These are phyloP conservation scores for Diaporthe longicolla DNA, from an alignment of 2,329 filamentous ascomycete genomes.

Conservation along the genomic window DNA sequence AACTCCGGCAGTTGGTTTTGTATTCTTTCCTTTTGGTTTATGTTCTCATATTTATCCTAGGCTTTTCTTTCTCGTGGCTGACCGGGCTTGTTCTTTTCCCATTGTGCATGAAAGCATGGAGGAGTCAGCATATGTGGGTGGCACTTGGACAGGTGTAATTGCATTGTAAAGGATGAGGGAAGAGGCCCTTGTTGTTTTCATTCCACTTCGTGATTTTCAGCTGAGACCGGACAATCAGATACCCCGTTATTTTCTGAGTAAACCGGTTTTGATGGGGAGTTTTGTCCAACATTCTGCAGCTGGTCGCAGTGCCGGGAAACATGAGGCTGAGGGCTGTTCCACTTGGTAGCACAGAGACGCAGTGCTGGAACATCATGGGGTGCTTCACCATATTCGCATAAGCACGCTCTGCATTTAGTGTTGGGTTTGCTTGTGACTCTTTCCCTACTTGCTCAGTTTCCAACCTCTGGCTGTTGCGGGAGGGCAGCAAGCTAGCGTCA, in stretches of 20 bases:
- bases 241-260: slow-evolving; percentile 30
- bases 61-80: background rate
- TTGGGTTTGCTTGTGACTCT: background rate
- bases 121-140: slow-evolving; percentile 21
- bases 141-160: background rate
- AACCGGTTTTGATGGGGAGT: slow-evolving; percentile 8
- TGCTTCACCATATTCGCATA: slow-evolving; percentile 19
- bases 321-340: slow-evolving; percentile 38
- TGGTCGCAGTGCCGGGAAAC: slow-evolving; percentile 10
- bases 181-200: background rate
- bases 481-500: slow-evolving; percentile 6
- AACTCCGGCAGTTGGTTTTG: background rate
- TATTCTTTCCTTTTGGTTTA: background rate
- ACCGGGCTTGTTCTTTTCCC: background rate
- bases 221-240: slow-evolving; percentile 34
- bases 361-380: slow-evolving; percentile 21
- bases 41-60: background rate
- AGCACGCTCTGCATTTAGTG: background rate
- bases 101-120: background rate
- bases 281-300: slow-evolving; percentile 28
- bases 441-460: background rate
- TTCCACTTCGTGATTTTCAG: background rate
- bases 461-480: background rate
- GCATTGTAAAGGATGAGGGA: slow-evolving; percentile 25
- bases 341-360: slow-evolving; percentile 34